These are phyloP conservation scores for Diaporthe sp. DNA, from an alignment of 2,329 filamentous ascomycete species.

Conservation along the genomic window DNA sequence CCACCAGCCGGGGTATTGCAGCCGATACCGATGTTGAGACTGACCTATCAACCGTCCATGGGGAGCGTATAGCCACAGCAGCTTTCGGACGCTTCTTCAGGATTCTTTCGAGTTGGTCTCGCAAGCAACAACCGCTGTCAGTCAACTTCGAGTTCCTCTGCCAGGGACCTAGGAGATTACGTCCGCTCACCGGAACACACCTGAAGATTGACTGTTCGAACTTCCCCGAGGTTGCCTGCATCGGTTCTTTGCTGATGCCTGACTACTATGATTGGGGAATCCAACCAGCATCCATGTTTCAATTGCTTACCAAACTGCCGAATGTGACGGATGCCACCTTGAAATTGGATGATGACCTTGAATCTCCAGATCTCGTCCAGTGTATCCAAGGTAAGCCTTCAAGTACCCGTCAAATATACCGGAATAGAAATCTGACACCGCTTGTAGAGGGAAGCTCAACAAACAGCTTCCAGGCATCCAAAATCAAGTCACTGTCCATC, in stretches of 20 bases:
- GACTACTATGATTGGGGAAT: no score
- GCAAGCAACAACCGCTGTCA: background rate
- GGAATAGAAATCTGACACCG: background rate
- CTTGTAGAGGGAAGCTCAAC: background rate
- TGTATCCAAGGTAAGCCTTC: background rate
- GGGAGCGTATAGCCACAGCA: background rate
- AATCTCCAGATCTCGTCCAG: background rate
- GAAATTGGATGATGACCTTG: no score
- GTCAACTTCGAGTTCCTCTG: background rate
- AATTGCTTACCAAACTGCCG: background rate
- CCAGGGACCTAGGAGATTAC: background rate
- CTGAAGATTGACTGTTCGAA: background rate
- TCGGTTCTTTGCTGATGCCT: background rate
- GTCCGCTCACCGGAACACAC: background rate
- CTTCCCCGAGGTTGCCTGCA: background rate
- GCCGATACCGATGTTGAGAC: no score
- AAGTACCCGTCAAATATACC: no score
- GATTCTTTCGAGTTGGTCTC: background rate
- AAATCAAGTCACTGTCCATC: background rate
- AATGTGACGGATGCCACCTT: background rate
- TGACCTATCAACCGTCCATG: fast-evolving
- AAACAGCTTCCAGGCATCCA: no score
- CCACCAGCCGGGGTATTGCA: no score
- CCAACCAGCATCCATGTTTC: background rate
- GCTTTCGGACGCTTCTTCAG: background rate